Percentiles rank a stretch among this genome's conserved stretches.
Conservation (phyloP, 805 yeast genomes). For the Lipomyces kockii region DNA sequence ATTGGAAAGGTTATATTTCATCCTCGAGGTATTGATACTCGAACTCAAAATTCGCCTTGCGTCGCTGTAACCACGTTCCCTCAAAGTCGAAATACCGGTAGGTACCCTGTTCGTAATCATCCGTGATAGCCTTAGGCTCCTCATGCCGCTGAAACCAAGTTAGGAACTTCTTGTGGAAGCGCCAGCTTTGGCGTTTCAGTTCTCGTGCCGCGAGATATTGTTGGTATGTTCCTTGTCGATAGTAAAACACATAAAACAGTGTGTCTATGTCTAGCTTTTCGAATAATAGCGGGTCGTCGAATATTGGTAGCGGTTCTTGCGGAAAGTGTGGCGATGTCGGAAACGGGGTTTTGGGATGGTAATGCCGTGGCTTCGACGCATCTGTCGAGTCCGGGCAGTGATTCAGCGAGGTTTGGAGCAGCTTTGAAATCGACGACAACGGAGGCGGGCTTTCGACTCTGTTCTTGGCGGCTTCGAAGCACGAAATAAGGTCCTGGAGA, state of each 20-base stretch:
- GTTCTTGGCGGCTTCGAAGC: slow-evolving; percentile 49
- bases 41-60: slow-evolving; percentile 62
- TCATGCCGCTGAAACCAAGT: slow-evolving; percentile 83
- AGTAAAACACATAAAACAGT: slow-evolving; percentile 88
- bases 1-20: slow-evolving; percentile 37
- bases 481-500: slow-evolving; percentile 47
- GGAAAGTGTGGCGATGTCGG: slow-evolving; percentile 93
- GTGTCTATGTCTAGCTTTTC: slow-evolving; percentile 83
- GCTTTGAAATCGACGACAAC: slow-evolving; percentile 57
- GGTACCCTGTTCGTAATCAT: slow-evolving; percentile 53
- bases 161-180: slow-evolving; percentile 67
- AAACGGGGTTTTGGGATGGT: slow-evolving; percentile 79
- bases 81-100: slow-evolving; percentile 79
- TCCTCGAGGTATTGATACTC: slow-evolving; percentile 53
- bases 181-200: slow-evolving; percentile 80
- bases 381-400: slow-evolving; percentile 94
- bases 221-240: slow-evolving; percentile 72
- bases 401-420: slow-evolving; percentile 76
- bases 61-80: slow-evolving; percentile 65
- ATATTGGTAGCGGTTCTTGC: slow-evolving; percentile 63
- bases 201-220: slow-evolving; percentile 83
- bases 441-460: slow-evolving; percentile 60
- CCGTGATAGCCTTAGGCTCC: slow-evolving; percentile 51
- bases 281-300: slow-evolving; percentile 63
- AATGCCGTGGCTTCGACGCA: slow-evolving; percentile 79